A percentile compares a stretch with the other conserved stretches of the same genome.
Evolutionary conservation across 1,284 basidiomycete species (phyloP).

Genomic region (Papiliotrema flavescens): DNA sequence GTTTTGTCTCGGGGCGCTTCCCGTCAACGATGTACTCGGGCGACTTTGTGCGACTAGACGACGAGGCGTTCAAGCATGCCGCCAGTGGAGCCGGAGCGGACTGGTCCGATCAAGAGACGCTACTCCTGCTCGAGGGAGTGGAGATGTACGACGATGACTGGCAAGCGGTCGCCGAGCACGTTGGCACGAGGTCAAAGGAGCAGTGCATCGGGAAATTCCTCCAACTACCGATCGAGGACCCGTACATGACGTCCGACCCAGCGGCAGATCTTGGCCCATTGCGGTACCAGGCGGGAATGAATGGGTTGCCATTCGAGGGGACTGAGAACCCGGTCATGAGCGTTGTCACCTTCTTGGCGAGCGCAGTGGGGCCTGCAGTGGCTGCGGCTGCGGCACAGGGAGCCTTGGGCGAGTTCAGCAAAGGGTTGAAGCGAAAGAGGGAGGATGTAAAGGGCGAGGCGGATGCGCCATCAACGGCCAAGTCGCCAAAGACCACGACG

Average conservation of each 20-base stretch:
- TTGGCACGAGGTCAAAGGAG: conserved; percentile 83
- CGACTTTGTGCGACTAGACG: conserved; percentile 89
- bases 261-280: conserved; percentile 65
- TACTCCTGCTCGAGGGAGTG: conserved; percentile 85
- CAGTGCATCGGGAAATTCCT: conserved; percentile 96
- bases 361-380: conserved; percentile 83
- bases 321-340: conserved; percentile 98
- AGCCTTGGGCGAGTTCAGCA: conserved; percentile 62
- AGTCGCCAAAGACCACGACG: conserved; percentile 1
- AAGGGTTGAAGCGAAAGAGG: conserved; percentile 65
- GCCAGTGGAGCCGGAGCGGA: conserved; percentile 57
- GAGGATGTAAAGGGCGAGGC: conserved; percentile 49
- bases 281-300: conserved; percentile 56
- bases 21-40: conserved; percentile 94
- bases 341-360: conserved; percentile 93
- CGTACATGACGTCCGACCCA: conserved; percentile 57
- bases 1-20: conserved; percentile 95
- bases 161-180: conserved; percentile 86
- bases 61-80: conserved; percentile 54
- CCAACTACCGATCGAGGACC: conserved; percentile 93
- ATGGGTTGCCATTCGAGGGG: conserved; percentile 81
- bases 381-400: conserved; percentile 92
- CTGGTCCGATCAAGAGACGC: conserved; percentile 89
- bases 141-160: conserved; percentile 99
- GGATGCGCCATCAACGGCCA: conserved; percentile 14